These are phyloP conservation scores for Ramaria sp. DNA, from an alignment of 768 basidiomycete genomes.

Conservation along the genomic window DNA sequence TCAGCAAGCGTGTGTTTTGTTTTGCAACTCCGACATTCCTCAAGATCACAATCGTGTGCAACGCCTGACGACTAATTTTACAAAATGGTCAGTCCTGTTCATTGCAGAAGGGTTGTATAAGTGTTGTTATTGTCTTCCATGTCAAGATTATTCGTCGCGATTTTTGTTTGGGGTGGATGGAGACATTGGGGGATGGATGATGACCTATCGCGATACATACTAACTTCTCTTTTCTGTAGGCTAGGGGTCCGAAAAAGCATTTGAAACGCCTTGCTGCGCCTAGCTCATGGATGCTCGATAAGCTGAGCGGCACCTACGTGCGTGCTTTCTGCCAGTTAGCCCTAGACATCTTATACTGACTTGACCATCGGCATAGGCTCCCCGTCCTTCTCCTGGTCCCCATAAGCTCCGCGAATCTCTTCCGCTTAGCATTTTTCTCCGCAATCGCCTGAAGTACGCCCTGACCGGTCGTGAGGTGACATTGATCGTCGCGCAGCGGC, in stretches of 20 bases:
- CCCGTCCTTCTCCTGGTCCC: conserved; percentile 94
- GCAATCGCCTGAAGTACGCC: conserved; percentile 99
- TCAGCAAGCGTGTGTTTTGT: not conserved
- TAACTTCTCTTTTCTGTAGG: conserved; percentile 36
- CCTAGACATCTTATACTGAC: not conserved
- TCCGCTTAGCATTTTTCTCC: conserved; percentile 93
- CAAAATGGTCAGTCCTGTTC: conserved; percentile 6
- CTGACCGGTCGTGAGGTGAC: conserved; percentile 94
- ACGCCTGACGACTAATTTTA: conserved; percentile 3
- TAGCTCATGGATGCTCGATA: conserved; percentile 99
- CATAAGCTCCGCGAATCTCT: conserved; percentile 99
- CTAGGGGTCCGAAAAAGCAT: conserved; percentile 97
- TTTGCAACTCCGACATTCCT: conserved; percentile 10
- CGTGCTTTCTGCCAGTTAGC: conserved; percentile 22
- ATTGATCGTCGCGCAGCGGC: conserved; percentile 87
- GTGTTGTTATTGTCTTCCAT: not conserved
- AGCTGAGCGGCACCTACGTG: conserved; percentile 91
- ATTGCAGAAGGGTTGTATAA: not conserved
- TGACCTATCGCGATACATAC: not conserved
- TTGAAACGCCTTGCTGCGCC: conserved; percentile 96
- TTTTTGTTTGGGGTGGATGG: not conserved
- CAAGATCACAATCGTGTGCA: conserved; percentile 8
- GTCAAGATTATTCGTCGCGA: not conserved
- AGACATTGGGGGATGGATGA: not conserved
- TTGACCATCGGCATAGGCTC: conserved; percentile 46